Evolutionary conservation across 345 rosid genomes (phyloP).

Genomic region (Firmiana major): DNA sequence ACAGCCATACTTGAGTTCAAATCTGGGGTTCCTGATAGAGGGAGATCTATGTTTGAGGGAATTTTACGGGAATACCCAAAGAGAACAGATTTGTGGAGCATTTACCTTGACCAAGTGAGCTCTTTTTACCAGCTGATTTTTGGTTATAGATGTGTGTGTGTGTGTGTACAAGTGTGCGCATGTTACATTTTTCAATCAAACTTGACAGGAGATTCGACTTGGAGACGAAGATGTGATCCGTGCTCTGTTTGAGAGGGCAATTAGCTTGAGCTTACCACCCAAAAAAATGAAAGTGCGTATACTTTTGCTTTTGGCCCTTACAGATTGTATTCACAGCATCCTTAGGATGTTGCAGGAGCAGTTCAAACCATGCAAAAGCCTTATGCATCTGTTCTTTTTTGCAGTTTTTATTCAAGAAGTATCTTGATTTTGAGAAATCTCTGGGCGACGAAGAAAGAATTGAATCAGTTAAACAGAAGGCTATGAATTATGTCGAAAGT

Average conservation of each 20-base stretch:
- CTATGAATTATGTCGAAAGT: slow-evolving; percentile 76
- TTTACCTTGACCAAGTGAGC: slow-evolving; percentile 89
- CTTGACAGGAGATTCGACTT: slow-evolving; percentile 67
- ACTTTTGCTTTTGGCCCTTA: background rate
- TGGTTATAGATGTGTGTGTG: background rate
- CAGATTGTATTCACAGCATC: background rate
- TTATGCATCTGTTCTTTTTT: background rate
- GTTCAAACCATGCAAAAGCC: too few species aligned
- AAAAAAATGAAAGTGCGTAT: slow-evolving; percentile 75
- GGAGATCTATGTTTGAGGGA: slow-evolving; percentile 82
- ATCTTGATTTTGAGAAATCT: slow-evolving; percentile 67
- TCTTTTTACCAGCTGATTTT: background rate
- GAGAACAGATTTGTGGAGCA: slow-evolving; percentile 92
- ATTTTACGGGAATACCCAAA: slow-evolving; percentile 86
- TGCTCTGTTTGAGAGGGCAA: slow-evolving; percentile 81
- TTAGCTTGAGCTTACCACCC: slow-evolving; percentile 75
- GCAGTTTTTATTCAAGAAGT: slow-evolving; percentile 94
- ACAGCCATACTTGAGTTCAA: slow-evolving; percentile 87
- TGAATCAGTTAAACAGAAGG: slow-evolving; percentile 72
- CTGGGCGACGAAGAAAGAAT: slow-evolving; percentile 54
- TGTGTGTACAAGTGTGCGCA: background rate
- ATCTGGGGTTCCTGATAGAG: slow-evolving; percentile 84
- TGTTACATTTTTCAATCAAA: slow-evolving; percentile 6
- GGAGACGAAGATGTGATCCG: slow-evolving; percentile 70
- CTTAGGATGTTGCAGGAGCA: background rate